Base-by-base conservation (phyloP, 164 flowering plant species). In the Cinnamomum micranthum region DNA sequence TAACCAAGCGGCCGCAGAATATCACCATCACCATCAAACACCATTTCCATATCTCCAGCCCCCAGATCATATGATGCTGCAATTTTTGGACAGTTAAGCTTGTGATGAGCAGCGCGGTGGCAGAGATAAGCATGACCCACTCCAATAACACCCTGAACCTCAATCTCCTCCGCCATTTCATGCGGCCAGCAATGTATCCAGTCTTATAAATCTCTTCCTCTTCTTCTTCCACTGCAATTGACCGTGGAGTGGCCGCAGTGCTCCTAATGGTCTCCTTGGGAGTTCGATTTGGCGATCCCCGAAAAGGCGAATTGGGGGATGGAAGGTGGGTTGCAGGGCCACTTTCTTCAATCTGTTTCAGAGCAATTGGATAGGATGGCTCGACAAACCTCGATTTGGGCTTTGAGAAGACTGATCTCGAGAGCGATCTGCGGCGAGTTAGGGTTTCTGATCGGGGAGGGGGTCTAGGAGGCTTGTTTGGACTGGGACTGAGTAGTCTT, bases 31-130 rank as follows among this genome's bases (percentile, higher is more conserved):
- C 84, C 65, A 92, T 74, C 52, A 92, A 84, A 77, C 84, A 82
- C 97, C 95, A 92, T 81, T 85, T 94, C 98, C 97, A 94, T 4
- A 91, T 23, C 25, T 75, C 78, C 79, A 92, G 78, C 14, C 93
- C 83, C 96, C 92, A 91, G 63, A 89, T 62, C 55, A 9, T 28
- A 1, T 9, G 3, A 28, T 83, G 14, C 33, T 76, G 35, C 79
- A 90, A 69, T 62, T 62, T 84, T 27, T 80, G 64, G 58, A 85
- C 72, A 13, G 87, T 84, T 55, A 85, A 74, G 80, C 94, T 86
- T n/a, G 87, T 72, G 24, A 87, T 60, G 33, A 94, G 78, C 68
- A 76, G 50, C 3, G 77, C 85, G 71, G 73, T 69, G 14, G 86
- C 80, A 70, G 82, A 75, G 4, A 90, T 64, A 69, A 87, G 90